These are phyloP conservation scores for Brasilioporus rufonigricans DNA, from an alignment of 768 basidiomycete species.

Conservation along the genomic window DNA sequence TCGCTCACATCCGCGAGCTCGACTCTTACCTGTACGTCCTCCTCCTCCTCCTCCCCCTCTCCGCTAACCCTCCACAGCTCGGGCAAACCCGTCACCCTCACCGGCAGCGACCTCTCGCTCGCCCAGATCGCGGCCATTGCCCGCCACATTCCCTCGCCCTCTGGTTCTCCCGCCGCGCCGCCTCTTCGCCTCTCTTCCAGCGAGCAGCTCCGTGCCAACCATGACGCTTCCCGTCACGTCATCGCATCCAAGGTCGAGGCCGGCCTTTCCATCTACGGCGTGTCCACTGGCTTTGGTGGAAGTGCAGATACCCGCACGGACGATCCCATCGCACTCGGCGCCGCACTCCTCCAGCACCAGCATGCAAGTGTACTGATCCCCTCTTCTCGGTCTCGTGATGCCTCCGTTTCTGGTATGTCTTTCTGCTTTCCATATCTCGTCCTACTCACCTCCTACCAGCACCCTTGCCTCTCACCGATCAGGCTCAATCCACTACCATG, in stretches of 20 bases:
- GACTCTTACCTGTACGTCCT: conserved; percentile 60
- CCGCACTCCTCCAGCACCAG: conserved; percentile 84
- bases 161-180: conserved; percentile 34
- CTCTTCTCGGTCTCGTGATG: conserved; percentile 36
- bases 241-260: conserved; percentile 65
- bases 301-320: conserved; percentile 83
- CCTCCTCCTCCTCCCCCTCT: neutral
- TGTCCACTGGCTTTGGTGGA: conserved; percentile 86
- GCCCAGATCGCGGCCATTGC: conserved; percentile 77
- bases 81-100: conserved; percentile 61
- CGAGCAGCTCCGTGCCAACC: conserved; percentile 41
- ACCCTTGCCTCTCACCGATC: conserved; percentile 67
- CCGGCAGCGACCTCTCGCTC: conserved; percentile 71
- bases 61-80: conserved; percentile 38
- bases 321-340: conserved; percentile 67
- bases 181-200: conserved; percentile 20
- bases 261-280: conserved; percentile 76
- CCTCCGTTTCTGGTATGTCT: conserved; percentile 2
- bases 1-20: conserved; percentile 59
- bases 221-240: conserved; percentile 62
- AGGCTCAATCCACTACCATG: conserved; percentile 67
- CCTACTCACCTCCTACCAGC: conserved; percentile 1
- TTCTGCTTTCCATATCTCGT: too few species aligned
- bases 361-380: conserved; percentile 68
- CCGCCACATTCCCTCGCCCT: conserved; percentile 47